A percentile compares a stretch with the other conserved stretches of the same genome.
phyloP scores from a whole-genome alignment of 257 asterid species.

The Lycium ferocissimum region DNA sequence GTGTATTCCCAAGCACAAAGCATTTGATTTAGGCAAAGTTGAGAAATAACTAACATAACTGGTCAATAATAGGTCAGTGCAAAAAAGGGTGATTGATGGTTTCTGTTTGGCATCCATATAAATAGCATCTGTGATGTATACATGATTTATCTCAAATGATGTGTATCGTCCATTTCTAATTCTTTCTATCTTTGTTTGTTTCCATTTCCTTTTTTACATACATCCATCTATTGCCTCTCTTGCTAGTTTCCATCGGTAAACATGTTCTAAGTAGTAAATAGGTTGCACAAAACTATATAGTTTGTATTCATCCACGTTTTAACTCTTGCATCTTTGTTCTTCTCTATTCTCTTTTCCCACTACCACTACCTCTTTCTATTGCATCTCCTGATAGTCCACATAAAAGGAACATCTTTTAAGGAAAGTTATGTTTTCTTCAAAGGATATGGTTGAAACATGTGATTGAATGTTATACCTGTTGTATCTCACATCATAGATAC shows the following conservation, averaged over 20 bases:
- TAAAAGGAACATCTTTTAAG: not conserved
- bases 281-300: not conserved
- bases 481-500: not conserved
- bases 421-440: not conserved
- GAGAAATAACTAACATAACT: not conserved
- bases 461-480: not conserved
- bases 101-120: not conserved
- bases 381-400: slow-evolving; percentile 1
- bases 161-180: not conserved
- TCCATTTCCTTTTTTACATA: not conserved
- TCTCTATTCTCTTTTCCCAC: not conserved
- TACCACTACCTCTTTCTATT: not conserved
- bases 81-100: not conserved
- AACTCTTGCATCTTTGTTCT: slow-evolving; percentile 4
- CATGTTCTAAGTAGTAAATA: slow-evolving; percentile 6
- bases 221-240: slow-evolving; percentile 10
- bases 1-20: not conserved
- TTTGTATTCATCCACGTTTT: slow-evolving; percentile 3
- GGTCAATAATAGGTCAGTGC: not conserved
- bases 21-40: not conserved
- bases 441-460: not conserved
- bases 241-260: not conserved
- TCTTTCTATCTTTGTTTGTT: not conserved
- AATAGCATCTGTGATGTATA: not conserved
- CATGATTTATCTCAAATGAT: not conserved